Conservation (phyloP, 371 early-diverging fungal species). For the Mortierella sp. region DNA sequence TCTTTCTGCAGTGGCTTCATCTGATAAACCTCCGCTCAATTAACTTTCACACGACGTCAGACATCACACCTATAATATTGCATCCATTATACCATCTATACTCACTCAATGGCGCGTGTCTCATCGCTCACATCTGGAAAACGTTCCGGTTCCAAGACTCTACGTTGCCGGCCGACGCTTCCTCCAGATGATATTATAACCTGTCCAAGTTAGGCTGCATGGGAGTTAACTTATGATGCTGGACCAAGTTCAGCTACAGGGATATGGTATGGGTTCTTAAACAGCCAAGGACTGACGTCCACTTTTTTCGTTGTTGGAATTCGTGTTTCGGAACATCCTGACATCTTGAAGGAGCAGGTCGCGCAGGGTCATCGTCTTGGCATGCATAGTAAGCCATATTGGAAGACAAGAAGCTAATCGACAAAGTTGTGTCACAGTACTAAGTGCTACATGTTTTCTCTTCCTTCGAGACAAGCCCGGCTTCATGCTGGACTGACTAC, state of each 20-base stretch:
- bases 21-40: too few species aligned
- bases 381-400: slow-evolving; percentile 61
- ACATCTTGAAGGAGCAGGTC: slow-evolving; percentile 52
- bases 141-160: background rate
- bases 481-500: slow-evolving; percentile 77
- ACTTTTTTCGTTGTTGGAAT: slow-evolving; percentile 72
- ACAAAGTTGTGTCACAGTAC: background rate
- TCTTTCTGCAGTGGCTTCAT: too few species aligned
- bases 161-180: background rate
- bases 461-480: slow-evolving; percentile 63
- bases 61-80: too few species aligned
- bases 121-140: slow-evolving; percentile 1
- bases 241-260: slow-evolving; percentile 21
- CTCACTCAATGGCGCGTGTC: slow-evolving; percentile 5
- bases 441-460: background rate
- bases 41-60: too few species aligned
- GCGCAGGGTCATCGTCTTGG: slow-evolving; percentile 62
- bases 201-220: slow-evolving; percentile 28
- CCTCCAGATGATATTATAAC: slow-evolving; percentile 34
- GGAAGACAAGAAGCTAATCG: background rate
- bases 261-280: slow-evolving; percentile 11
- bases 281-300: slow-evolving; percentile 54
- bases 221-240: slow-evolving; percentile 44
- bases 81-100: too few species aligned
- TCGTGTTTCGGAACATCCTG: slow-evolving; percentile 64